Base-by-base conservation (phyloP, 2,329 filamentous ascomycete species). In the Davidsoniella neocaledoniae region DNA sequence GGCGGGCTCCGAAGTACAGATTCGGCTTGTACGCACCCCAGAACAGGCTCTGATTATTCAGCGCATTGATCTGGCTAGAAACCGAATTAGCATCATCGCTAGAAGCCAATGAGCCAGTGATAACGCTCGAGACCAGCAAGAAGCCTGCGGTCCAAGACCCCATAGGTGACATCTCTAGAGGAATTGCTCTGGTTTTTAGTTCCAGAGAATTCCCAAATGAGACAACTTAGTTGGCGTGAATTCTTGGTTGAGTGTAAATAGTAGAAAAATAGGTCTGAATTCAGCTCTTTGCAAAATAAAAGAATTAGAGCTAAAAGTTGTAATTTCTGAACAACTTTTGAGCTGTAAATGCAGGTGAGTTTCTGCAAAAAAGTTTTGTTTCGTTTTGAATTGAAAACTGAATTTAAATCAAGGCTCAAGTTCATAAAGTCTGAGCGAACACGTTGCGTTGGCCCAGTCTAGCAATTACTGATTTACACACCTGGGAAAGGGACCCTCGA, bases 21-120 rank as follows among this genome's bases (percentile, higher is more conserved):
- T 95, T 95, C 0, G 90, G 83, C 57, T 86, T 78, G 67, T 96
- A 98, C 1, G 91, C 86, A 0, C 91, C 91, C 91, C 91, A 98
- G 68, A 96, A 72, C 58, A 98, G 71, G 60, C 83, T 90, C 60
- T 93, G 75, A 64, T 96, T 94, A 60, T 76, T 77, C 54, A 70
- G 45, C 5, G 51, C 51, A 44, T 53, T 47, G 39, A 53, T 53
- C 39, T 53, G 48, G 37, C 29, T 39, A 6, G 51, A 50, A 9
- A 48, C 19, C 8, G 45, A 43, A 17, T 16, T 5, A n/a, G 17
- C 39, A 9, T 33, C 25, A 14, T 42, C 33, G 16, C 46, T 41
- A 29, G 39, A 23, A 23, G 44, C 44, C 16, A 50, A 25, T 19
- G 44, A 26, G 12, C 49, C 49, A 17, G 38, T 46, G 16, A 51